A percentile compares a stretch with the other conserved stretches of the same genome.
Evolutionary conservation across 2,329 filamentous ascomycete genomes (phyloP).

Genomic region (Calonectria honghensis): DNA sequence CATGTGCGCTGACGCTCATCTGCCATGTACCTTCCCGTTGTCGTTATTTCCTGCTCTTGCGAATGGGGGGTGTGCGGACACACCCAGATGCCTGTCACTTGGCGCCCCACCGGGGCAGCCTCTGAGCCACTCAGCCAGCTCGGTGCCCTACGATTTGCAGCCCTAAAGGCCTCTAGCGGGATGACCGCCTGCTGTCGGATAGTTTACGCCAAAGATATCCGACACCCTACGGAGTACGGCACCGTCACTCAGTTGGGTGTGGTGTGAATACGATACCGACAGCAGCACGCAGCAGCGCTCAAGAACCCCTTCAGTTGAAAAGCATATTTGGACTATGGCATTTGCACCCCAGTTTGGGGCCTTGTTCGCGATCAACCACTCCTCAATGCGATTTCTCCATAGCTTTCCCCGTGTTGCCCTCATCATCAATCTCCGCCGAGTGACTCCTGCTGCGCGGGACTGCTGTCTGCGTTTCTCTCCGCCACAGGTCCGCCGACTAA

Average conservation of each 20-base stretch:
- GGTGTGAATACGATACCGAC: conserved; percentile 7
- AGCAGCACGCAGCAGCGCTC: background rate
- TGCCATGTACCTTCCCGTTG: background rate
- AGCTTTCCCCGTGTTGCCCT: background rate
- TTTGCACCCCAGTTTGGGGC: background rate
- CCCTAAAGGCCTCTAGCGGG: conserved; percentile 24
- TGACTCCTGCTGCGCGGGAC: background rate
- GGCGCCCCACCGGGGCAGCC: conserved; percentile 22
- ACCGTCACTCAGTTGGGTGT: background rate
- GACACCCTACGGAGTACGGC: conserved; percentile 19
- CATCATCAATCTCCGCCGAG: background rate
- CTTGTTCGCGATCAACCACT: background rate
- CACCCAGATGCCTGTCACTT: conserved; percentile 9
- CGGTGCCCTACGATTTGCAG: conserved; percentile 1
- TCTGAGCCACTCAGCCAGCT: conserved; percentile 22
- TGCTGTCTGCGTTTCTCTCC: background rate
- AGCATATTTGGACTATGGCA: background rate
- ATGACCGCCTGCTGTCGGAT: conserved; percentile 31
- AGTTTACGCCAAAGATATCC: conserved; percentile 34
- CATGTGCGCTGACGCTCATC: background rate
- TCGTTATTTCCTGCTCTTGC: background rate
- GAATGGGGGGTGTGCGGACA: conserved; percentile 20
- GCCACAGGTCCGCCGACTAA: conserved; percentile 23
- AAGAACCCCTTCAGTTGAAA: background rate
- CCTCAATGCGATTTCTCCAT: background rate